These are phyloP conservation scores for Leishmania martiniquensis DNA, from an alignment of 208 protist genomes.

Conservation along the genomic window DNA sequence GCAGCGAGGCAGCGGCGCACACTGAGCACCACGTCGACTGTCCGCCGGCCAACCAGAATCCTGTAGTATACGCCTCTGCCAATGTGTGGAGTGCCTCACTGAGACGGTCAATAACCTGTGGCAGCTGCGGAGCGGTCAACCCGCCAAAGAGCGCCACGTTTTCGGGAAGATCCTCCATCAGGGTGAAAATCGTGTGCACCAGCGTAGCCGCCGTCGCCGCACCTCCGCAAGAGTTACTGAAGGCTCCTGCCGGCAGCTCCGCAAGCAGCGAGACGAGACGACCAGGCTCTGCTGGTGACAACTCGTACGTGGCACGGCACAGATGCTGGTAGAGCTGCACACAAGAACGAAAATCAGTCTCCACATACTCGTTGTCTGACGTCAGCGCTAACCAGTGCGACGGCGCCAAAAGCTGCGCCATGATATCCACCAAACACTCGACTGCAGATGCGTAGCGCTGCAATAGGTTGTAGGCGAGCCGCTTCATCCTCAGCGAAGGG, in stretches of 20 bases:
- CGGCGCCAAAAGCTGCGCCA: conserved; percentile 18
- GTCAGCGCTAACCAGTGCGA: conserved; percentile 13
- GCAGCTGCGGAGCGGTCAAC: conserved; percentile 26
- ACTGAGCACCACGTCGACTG: conserved; percentile 21
- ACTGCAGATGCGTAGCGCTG: conserved; percentile 32
- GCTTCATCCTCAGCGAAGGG: conserved; percentile 24
- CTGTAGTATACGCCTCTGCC: background rate
- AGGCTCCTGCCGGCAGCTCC: conserved; percentile 21
- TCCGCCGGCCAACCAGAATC: conserved; percentile 14
- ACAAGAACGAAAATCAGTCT: conserved; percentile 6
- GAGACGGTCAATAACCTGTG: conserved; percentile 21
- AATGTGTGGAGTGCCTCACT: conserved; percentile 24
- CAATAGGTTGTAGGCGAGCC: conserved; percentile 16
- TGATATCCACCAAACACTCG: conserved; percentile 6
- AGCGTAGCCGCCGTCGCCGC: conserved; percentile 7
- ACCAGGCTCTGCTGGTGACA: conserved; percentile 1
- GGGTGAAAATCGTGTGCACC: conserved; percentile 16
- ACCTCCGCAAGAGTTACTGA: conserved; percentile 16
- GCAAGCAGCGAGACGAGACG: conserved; percentile 11
- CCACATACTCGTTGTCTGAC: conserved; percentile 10
- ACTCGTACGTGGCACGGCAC: conserved; percentile 3
- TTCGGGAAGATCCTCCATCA: conserved; percentile 11
- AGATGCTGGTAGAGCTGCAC: conserved; percentile 22
- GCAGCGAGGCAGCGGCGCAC: conserved; percentile 13
- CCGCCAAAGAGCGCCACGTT: conserved; percentile 19